Evolutionary conservation across 2,329 filamentous ascomycete genomes (phyloP).

Genomic region (Hypoxylon sp.): DNA sequence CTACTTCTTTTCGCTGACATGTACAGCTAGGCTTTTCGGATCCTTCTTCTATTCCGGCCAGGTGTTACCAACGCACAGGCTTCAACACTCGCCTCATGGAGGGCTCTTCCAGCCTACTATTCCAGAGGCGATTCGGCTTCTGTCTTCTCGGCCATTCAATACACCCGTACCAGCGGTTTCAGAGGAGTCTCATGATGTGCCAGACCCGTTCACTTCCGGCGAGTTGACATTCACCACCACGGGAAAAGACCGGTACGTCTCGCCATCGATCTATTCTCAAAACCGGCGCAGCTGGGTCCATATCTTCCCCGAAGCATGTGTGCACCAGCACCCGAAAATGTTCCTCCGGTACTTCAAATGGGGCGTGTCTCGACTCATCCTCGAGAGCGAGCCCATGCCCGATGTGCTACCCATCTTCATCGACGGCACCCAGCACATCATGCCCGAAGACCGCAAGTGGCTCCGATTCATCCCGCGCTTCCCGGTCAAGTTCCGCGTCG

Average conservation of each 20-base stretch:
- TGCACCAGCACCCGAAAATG: slow-evolving; percentile 85
- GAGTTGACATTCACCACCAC: slow-evolving; percentile 74
- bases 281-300: slow-evolving; percentile 89
- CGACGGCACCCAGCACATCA: slow-evolving; percentile 87
- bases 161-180: slow-evolving; percentile 37
- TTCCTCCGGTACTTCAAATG: slow-evolving; percentile 98
- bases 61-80: slow-evolving; percentile 89
- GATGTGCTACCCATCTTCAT: slow-evolving; percentile 96
- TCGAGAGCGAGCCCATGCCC: slow-evolving; percentile 89
- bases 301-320: slow-evolving; percentile 94
- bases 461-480: slow-evolving; percentile 85
- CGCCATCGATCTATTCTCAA: slow-evolving; percentile 78
- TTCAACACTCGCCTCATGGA: slow-evolving; percentile 81
- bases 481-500: slow-evolving; percentile 78
- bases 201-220: slow-evolving; percentile 68
- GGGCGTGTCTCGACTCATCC: slow-evolving; percentile 91
- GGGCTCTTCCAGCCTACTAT: slow-evolving; percentile 93
- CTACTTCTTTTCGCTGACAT: slow-evolving; percentile 24
- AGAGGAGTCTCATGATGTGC: slow-evolving; percentile 51
- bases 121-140: slow-evolving; percentile 84
- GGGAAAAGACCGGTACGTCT: slow-evolving; percentile 74
- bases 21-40: slow-evolving; percentile 70
- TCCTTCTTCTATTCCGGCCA: slow-evolving; percentile 92
- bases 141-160: slow-evolving; percentile 73
- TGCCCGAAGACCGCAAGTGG: slow-evolving; percentile 85